Base-by-base conservation (phyloP, 176 grass and related monocot species). In the Ananas comosus region DNA sequence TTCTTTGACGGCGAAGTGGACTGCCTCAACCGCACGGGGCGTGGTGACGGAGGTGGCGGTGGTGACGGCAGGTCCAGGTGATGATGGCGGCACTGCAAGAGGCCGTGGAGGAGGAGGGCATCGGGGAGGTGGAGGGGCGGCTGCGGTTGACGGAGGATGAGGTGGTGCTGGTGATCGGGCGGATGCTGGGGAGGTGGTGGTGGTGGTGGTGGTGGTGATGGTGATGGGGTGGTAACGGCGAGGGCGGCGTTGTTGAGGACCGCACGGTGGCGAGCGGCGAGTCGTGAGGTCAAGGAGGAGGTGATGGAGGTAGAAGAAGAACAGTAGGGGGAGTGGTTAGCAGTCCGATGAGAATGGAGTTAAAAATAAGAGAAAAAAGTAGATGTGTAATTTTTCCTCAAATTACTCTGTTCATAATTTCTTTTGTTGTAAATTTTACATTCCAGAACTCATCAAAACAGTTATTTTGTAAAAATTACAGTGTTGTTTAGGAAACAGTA, bases 41-140 rank as follows among this genome's bases (percentile, higher is more conserved):
- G 64, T 23, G 78, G 66, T 65, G 81, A 74, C 28, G 74, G 33
- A 72, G 70, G 89, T 71, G n/a, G 79, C 52, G 12, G 81, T 69
- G 64, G 83, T 88, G 24, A 83, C 82, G 18, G 6, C 33, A 4
- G 5, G 33, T 87, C 76, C 93, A 87, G 74, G 91, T 91, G 17
- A 90, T 90, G 68, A 93, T 84, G 9, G 86, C 88, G 10, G 93
- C 80, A 72, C 87, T 88, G 75, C 89, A 70, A 50, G 88, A 90
- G 69, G 82, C 88, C 74, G 86, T 92, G 21, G 83, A 14, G 71
- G 63, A 47, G 63, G 80, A 83, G 71, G 86, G 78, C 64, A 80
- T 72, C 53, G 89, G 81, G 2, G 88, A 85, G 0, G 86, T 96
- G 7, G 88, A 93, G 9, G 87, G 59, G 13, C 85, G 71, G 22